A percentile compares a stretch with the other conserved stretches of the same genome.
Conservation (phyloP, 2,329 filamentous ascomycete species). For the Spiromastix sp. region DNA sequence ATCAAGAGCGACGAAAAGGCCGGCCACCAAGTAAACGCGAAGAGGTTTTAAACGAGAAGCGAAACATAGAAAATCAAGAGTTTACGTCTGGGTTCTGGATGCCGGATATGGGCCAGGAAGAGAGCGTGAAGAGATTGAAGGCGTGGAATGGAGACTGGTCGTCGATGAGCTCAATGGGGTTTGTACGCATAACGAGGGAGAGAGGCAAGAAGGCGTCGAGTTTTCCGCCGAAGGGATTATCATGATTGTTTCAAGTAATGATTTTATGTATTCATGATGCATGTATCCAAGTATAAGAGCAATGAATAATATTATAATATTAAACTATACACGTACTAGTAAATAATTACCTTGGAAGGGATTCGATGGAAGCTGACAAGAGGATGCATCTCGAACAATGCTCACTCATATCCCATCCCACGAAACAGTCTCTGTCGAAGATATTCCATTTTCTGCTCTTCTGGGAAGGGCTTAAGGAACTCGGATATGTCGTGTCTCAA, state of each 20-base stretch:
- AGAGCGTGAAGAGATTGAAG: conserved; percentile 55
- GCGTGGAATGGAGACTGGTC: conserved; percentile 80
- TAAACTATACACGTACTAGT: no score
- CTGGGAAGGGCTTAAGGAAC: conserved; percentile 28
- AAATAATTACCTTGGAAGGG: no score
- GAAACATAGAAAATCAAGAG: conserved; percentile 64
- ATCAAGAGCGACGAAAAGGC: conserved; percentile 63
- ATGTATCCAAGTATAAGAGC: no score
- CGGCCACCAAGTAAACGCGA: conserved; percentile 69
- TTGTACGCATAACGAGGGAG: conserved; percentile 59
- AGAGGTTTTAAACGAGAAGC: conserved; percentile 63
- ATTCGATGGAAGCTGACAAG: no score
- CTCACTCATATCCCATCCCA: no score
- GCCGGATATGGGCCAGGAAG: conserved; percentile 61
- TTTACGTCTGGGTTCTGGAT: conserved; percentile 70
- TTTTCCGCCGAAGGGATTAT: conserved; percentile 62
- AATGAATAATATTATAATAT: no score
- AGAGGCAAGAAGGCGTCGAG: conserved; percentile 58
- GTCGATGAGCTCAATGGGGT: conserved; percentile 63
- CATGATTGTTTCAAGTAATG: conserved; percentile 27
- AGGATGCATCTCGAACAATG: no score
- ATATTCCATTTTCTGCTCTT: conserved; percentile 32
- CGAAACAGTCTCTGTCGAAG: conserved; percentile 26
- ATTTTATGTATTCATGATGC: conserved; percentile 10
- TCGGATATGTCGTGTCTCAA: conserved; percentile 16